Evolutionary conservation across 2,329 filamentous ascomycete species (phyloP), one percentile per base, ranked within the genome.

Genomic region (Trichoderma brevicompactum): DNA sequence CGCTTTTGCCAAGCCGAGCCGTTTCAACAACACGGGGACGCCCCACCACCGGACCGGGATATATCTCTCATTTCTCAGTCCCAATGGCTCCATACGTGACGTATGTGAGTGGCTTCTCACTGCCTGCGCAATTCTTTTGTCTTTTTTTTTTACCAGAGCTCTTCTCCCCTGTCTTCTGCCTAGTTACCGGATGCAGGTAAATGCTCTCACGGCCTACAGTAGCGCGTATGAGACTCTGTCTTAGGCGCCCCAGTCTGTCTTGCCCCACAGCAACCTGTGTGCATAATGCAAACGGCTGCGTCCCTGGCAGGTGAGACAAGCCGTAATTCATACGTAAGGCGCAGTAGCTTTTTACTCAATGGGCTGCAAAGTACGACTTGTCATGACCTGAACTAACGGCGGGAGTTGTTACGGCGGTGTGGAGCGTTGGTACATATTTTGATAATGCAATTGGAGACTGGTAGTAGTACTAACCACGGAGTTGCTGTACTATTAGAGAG

Each of bases 151-250:
- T n/a, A 28, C 15, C 38, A 17, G 23, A 12, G 12, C 40, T 34
- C 19, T 46, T 13, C 7, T 38, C 23, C 19, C 40, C 40, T 9
- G 13, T 38, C 60, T 49, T 17, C 32, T 64, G 43, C 32, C 52
- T 23, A 32, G 52, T 44, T 64, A 8, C 61, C 61, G 53, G 9
- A 56, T 64, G 44, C 50, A 64, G 61, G 50, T 43, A 64, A 64
- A 64, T 34, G 61, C 50, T 43, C 19, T 56, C 61, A 64, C 2
- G 41, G 23, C 52, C 52, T 12, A 64, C 61, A 64, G 61, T 64
- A 64, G 61, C 53, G 61, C 28, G 53, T 55, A 19, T 43, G 19
- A 55, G 60, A 3, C 40, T 49, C 59, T 48, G 19, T 50, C 44
- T 50, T 5, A 15, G 10, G 19, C 34, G 15, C 36, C 58, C 54